Evolutionary conservation across 352 stramenopile species (phyloP).

Genomic region (Globisporangium carolinianum): DNA sequence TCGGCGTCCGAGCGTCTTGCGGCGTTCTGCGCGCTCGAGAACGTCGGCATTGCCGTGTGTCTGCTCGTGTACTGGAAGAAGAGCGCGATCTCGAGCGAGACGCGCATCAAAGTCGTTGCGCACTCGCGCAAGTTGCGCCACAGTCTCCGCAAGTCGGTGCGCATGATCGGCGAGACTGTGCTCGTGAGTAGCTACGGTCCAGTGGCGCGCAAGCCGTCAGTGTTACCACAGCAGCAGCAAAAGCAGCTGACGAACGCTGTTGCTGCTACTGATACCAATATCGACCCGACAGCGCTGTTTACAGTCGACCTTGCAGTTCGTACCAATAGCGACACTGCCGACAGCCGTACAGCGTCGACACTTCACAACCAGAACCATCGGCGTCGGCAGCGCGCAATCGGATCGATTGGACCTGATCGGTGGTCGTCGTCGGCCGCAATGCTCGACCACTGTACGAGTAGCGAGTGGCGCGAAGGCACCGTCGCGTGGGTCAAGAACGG

Average conservation of each 20-base stretch:
- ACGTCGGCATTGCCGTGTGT: slow-evolving; percentile 36
- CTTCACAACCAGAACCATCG: not conserved
- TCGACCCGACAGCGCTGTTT: slow-evolving; percentile 23
- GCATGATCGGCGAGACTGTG: slow-evolving; percentile 50
- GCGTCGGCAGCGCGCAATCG: slow-evolving; percentile 1
- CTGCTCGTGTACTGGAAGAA: slow-evolving; percentile 52
- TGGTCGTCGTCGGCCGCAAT: not conserved
- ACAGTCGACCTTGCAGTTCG: slow-evolving; percentile 21
- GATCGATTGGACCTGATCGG: not conserved
- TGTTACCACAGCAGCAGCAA: no score
- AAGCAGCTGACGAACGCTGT: not conserved
- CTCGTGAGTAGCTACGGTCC: slow-evolving; percentile 15
- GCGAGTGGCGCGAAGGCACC: slow-evolving; percentile 53
- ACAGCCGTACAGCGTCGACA: not conserved
- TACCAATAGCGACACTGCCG: not conserved
- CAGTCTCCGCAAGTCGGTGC: slow-evolving; percentile 48
- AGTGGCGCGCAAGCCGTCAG: not conserved
- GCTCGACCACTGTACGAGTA: not conserved
- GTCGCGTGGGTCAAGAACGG: slow-evolving; percentile 53
- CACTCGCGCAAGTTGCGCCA: slow-evolving; percentile 46
- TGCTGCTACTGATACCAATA: not conserved
- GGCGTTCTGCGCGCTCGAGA: slow-evolving; percentile 42
- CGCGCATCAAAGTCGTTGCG: slow-evolving; percentile 44
- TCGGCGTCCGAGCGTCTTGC: slow-evolving; percentile 19
- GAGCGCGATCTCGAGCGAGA: slow-evolving; percentile 44